Conservation (phyloP, 352 stramenopile genomes). For the Phytophthora fragariaefolia region DNA sequence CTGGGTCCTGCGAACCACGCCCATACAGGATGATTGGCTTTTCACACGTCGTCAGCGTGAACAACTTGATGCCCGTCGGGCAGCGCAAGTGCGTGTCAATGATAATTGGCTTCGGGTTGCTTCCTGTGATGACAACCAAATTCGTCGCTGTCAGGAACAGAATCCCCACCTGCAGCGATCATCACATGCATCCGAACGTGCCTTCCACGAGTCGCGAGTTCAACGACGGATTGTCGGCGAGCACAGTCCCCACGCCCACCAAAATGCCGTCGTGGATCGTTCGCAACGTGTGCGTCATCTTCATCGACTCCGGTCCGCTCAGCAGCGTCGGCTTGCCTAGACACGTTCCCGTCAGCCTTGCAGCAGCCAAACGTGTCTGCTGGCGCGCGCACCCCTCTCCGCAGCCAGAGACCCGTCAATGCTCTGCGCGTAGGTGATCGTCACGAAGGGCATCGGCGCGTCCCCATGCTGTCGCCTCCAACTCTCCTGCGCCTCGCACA, state of each 20-base stretch:
- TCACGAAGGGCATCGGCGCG: constrained; percentile 55
- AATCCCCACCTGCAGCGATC: neutral
- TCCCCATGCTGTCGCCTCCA: constrained; percentile 20
- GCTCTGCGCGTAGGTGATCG: constrained; percentile 91
- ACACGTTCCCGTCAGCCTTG: constrained; percentile 5
- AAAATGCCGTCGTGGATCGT: constrained; percentile 89
- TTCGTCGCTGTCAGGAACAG: neutral
- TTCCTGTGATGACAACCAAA: constrained; percentile 35
- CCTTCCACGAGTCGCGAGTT: constrained; percentile 75
- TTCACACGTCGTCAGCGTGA: constrained; percentile 67
- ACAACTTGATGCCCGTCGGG: constrained; percentile 75
- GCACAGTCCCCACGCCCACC: constrained; percentile 85
- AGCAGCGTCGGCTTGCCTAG: constrained; percentile 71
- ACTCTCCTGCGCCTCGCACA: constrained; percentile 35
- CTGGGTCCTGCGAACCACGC: constrained; percentile 29
- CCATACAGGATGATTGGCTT: constrained; percentile 76
- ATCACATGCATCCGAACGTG: constrained; percentile 10
- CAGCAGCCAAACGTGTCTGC: neutral
- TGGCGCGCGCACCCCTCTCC: constrained; percentile 49
- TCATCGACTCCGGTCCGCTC: constrained; percentile 72
- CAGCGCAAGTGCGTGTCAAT: constrained; percentile 76
- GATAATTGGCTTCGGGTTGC: constrained; percentile 76
- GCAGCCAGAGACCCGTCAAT: constrained; percentile 86
- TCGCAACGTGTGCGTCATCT: constrained; percentile 90
- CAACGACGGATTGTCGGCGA: constrained; percentile 89